Evolutionary conservation across 345 rosid species (phyloP).

Genomic region (Citrus inodora): DNA sequence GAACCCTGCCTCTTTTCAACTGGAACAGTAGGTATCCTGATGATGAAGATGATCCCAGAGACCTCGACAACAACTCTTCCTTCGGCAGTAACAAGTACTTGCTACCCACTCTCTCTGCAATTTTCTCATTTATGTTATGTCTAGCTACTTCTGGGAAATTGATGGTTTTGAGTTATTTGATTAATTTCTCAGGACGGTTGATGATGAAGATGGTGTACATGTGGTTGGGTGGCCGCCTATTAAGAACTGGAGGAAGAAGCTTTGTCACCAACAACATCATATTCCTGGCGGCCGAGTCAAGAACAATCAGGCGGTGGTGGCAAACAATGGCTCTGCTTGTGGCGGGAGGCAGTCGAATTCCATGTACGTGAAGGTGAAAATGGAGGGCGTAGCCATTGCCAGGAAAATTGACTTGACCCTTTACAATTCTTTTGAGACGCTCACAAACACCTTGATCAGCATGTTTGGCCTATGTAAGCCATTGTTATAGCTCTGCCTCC

Average conservation of each 20-base stretch:
- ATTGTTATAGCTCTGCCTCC: neutral
- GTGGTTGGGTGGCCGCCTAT: slow-evolving; percentile 46
- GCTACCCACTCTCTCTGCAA: neutral
- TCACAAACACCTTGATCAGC: slow-evolving; percentile 27
- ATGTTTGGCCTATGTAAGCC: slow-evolving; percentile 43
- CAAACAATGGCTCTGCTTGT: slow-evolving; percentile 7
- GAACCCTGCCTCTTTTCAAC: slow-evolving; percentile 35
- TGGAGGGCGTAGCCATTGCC: slow-evolving; percentile 52
- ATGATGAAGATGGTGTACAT: slow-evolving; percentile 14
- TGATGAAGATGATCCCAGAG: slow-evolving; percentile 17
- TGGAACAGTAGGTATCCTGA: slow-evolving; percentile 17
- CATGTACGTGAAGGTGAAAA: slow-evolving; percentile 45
- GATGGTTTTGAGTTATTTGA: neutral
- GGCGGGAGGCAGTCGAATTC: slow-evolving; percentile 19
- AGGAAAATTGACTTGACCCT: slow-evolving; percentile 43
- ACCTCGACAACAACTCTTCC: neutral
- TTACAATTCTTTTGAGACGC: slow-evolving; percentile 28
- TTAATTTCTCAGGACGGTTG: slow-evolving; percentile 6
- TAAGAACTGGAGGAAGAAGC: slow-evolving; percentile 20
- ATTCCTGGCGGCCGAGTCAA: neutral
- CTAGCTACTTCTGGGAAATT: neutral
- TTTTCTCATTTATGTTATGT: neutral
- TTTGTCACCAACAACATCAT: neutral
- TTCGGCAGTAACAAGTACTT: slow-evolving; percentile 20
- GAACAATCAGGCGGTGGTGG: slow-evolving; percentile 10